Evolutionary conservation across 1,139 yeast genomes (phyloP).

Genomic region (Pichia cactophila): DNA sequence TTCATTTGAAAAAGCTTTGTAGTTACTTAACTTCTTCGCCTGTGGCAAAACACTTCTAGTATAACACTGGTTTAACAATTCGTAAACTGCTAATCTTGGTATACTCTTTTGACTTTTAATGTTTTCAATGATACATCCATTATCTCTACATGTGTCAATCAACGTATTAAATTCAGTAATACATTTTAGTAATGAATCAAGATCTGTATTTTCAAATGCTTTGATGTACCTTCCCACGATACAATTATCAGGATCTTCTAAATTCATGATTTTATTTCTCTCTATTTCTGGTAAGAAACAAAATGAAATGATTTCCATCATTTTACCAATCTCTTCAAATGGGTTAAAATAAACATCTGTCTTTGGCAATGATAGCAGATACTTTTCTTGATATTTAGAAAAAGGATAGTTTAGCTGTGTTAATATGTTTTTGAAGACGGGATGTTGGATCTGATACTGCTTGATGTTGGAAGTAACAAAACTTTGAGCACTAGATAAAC

Average conservation of each 20-base stretch:
- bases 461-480: slow-evolving; percentile 20
- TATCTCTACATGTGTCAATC: slow-evolving; percentile 29
- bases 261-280: slow-evolving; percentile 32
- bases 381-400: slow-evolving; percentile 31
- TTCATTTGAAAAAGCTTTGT: slow-evolving; percentile 82
- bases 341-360: slow-evolving; percentile 57
- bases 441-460: slow-evolving; percentile 17
- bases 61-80: slow-evolving; percentile 63
- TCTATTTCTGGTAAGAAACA: slow-evolving; percentile 40
- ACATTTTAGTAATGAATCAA: slow-evolving; percentile 27
- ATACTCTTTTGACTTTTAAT: slow-evolving; percentile 33
- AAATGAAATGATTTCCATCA: slow-evolving; percentile 42
- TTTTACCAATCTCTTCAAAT: slow-evolving; percentile 57
- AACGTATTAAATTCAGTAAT: slow-evolving; percentile 37
- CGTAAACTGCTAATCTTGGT: slow-evolving; percentile 58
- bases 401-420: slow-evolving; percentile 30
- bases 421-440: slow-evolving; percentile 20
- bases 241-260: slow-evolving; percentile 35
- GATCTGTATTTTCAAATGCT: slow-evolving; percentile 35
- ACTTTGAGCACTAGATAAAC: slow-evolving; percentile 16
- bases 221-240: slow-evolving; percentile 39
- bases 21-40: slow-evolving; percentile 54
- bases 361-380: slow-evolving; percentile 32
- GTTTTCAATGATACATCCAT: slow-evolving; percentile 26
- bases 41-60: slow-evolving; percentile 73